These are phyloP conservation scores for Simmondsia chinensis DNA, from an alignment of 148 eudicot species.

Conservation along the genomic window DNA sequence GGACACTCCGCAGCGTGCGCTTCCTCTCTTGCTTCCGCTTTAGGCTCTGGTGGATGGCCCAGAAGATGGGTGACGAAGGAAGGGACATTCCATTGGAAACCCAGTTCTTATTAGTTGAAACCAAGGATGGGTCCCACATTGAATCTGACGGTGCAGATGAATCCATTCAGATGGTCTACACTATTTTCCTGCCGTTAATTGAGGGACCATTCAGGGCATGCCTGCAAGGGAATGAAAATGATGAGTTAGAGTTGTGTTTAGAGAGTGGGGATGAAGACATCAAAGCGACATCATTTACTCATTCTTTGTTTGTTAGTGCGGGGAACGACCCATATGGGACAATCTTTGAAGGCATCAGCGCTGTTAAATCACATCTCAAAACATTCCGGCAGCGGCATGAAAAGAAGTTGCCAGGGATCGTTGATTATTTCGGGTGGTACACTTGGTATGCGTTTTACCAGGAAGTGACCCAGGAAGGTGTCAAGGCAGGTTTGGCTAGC, in stretches of 20 bases:
- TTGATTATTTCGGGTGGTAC: constrained; percentile 87
- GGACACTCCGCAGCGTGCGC: constrained; percentile 42
- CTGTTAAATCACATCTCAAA: constrained; percentile 56
- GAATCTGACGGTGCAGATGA: constrained; percentile 34
- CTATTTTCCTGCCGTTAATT: constrained; percentile 61
- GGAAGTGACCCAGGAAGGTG: constrained; percentile 81
- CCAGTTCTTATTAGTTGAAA: constrained; percentile 64
- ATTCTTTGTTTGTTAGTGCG: constrained; percentile 37
- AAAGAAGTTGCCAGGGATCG: constrained; percentile 58
- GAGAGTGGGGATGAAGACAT: constrained; percentile 67
- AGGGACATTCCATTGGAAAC: constrained; percentile 71
- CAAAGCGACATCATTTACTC: constrained; percentile 30
- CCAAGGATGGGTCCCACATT: constrained; percentile 34
- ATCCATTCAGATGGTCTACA: constrained; percentile 27
- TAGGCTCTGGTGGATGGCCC: constrained; percentile 93
- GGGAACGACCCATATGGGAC: constrained; percentile 62
- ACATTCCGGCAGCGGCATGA: constrained; percentile 62
- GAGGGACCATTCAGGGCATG: constrained; percentile 73
- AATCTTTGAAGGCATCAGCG: constrained; percentile 41
- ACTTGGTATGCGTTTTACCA: constrained; percentile 97
- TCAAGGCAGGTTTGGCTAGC: constrained; percentile 64
- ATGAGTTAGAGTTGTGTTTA: constrained; percentile 61
- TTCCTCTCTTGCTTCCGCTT: constrained; percentile 73
- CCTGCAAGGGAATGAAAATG: constrained; percentile 51
- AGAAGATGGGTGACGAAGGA: constrained; percentile 63